Evolutionary conservation across 2,329 filamentous ascomycete genomes (phyloP).

Genomic region (Nemania bipapillata): DNA sequence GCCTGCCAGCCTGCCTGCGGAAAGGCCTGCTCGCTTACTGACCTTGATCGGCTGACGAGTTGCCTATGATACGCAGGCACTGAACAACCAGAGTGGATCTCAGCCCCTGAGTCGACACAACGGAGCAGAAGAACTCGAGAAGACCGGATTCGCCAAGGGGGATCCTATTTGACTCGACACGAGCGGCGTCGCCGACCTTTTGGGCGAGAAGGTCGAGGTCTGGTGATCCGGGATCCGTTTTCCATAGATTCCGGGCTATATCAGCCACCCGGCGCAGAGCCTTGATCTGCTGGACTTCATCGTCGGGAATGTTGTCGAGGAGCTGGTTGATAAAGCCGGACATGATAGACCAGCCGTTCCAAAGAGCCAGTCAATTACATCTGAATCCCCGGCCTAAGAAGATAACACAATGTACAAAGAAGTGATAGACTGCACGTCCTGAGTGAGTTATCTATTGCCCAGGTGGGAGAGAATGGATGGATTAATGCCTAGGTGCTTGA

Average conservation of each 20-base stretch:
- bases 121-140: conserved; percentile 64
- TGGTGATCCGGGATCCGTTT: conserved; percentile 49
- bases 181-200: conserved; percentile 65
- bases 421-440: neutral
- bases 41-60: conserved; percentile 71
- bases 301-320: conserved; percentile 38
- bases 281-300: conserved; percentile 36
- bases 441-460: neutral
- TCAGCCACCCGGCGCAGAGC: conserved; percentile 55
- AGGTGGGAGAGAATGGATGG: neutral
- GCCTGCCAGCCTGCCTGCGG: too few relatives aligned
- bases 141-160: conserved; percentile 69
- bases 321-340: conserved; percentile 42
- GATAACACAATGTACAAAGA: neutral
- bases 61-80: conserved; percentile 67
- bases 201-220: conserved; percentile 62
- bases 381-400: neutral
- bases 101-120: conserved; percentile 56
- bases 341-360: conserved; percentile 40
- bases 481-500: neutral
- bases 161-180: conserved; percentile 67
- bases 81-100: conserved; percentile 63
- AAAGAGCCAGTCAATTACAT: conserved; percentile 25
- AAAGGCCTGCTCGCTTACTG: too few relatives aligned
- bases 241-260: conserved; percentile 56